Evolutionary conservation across 225 moss, liverwort and hornwort genomes (phyloP), one percentile per base, ranked within the genome.

Genomic region (Polytrichum formosum): DNA sequence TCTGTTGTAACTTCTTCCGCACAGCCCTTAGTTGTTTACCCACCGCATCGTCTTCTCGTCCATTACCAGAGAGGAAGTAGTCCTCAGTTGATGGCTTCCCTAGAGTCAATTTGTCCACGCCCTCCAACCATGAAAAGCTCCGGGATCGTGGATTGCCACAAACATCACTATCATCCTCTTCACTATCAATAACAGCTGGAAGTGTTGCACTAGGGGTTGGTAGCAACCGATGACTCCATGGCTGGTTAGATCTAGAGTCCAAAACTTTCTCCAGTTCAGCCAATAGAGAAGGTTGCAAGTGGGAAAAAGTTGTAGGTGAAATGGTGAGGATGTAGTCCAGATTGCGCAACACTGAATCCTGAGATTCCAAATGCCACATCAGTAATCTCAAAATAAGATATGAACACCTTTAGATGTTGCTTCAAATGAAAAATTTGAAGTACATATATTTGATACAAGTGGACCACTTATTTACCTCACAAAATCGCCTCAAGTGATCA

Each of bases 1-100:
- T 91, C 81, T 98, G 97, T 77, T 98, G 97, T 73, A 98, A 75
- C 73, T 98, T 98, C 75, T 94, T 98, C 61, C 91, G 83, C 18
- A 85, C 84, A 69, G 97, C 97, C 66, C 97, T 80, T 67, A 85
- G 63, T 74, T 92, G 97, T 73, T 91, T 98, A 73, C 77, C 78
- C 23, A 98, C 77, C 67, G 85, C 80, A 72, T 87, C 88, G 53
- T 88, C 81, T 76, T 70, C 90, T 76, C 75, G 85, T 72, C 76
- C 78, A 64, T 82, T 81, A 30, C 76, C 75, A 21, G 84, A 77
- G 26, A 85, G 82, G 28, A 91, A 73, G 61, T 90, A 91, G 56
- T 91, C 85, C 76, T 88, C 87, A 81, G 53, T 80, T 46, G 83
- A 61, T 64, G 72, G 78, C 55, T 76, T 80, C 27, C 85, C 89